phyloP scores from a whole-genome alignment of 139 green algal species.

The Picochlorum sp. region DNA sequence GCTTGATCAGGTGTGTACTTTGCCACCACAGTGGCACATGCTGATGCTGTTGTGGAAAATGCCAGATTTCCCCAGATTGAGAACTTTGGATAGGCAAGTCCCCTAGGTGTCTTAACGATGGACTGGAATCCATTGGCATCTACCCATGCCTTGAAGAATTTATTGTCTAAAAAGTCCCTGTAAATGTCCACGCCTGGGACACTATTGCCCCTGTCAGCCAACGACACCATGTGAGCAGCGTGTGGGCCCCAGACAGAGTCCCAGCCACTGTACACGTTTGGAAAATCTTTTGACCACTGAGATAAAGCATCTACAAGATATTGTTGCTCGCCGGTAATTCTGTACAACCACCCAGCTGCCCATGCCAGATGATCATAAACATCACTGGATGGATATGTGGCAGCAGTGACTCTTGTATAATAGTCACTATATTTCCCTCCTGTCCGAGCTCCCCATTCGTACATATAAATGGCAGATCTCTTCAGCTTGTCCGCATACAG shows the following conservation, averaged over 20 bases:
- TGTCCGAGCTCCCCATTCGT: constrained; percentile 2
- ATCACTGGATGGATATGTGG: constrained; percentile 23
- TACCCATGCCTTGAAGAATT: constrained; percentile 9
- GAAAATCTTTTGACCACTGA: constrained; percentile 1
- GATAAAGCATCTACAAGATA: constrained; percentile 16
- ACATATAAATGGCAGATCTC: background rate
- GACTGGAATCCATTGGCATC: constrained; percentile 8
- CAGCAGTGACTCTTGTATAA: constrained; percentile 1
- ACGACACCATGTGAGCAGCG: constrained; percentile 11
- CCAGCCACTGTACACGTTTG: constrained; percentile 13
- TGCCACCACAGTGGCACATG: constrained; percentile 6
- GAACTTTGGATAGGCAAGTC: constrained; percentile 2
- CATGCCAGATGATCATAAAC: constrained; percentile 34
- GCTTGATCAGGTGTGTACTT: constrained; percentile 1
- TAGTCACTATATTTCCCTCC: constrained; percentile 5
- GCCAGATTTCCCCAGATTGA: constrained; percentile 25
- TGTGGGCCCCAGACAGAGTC: constrained; percentile 15
- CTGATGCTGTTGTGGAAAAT: constrained; percentile 8
- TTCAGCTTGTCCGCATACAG: constrained; percentile 9
- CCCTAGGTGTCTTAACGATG: constrained; percentile 11
- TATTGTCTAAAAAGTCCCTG: constrained; percentile 14
- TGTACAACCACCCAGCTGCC: constrained; percentile 38
- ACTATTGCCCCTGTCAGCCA: background rate
- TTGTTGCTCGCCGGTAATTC: constrained; percentile 23
- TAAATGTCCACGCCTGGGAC: constrained; percentile 17